Evolutionary conservation across 495 filamentous ascomycete genomes (phyloP), one percentile per base, ranked within the genome.

Genomic region (Annulohypoxylon bovei): DNA sequence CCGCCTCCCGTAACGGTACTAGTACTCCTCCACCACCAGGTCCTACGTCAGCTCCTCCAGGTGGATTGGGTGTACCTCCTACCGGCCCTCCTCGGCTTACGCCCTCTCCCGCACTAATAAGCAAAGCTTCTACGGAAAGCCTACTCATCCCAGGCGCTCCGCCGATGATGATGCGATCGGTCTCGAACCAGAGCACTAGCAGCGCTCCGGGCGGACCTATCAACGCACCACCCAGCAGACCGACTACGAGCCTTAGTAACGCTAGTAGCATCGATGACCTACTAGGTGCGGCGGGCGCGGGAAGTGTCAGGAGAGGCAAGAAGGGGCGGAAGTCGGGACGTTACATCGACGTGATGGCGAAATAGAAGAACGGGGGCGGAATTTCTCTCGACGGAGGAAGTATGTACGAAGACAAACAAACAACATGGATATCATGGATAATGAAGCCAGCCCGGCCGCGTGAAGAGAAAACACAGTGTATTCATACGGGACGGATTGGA

Each of bases 261-360:
- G 92, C 92, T 1, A 93, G 88, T 76, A 92, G 88, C 60, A 95
- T 97, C 67, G 93, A 97, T 74, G 93, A 97, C 75, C 81, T 97
- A 67, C 80, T 94, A 37, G 91, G 90, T 3, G 87, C 90, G 40
- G 87, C 93, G 7, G 81, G 82, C 28, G 87, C 87, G 20, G 86
- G 91, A 75, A 93, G n/a, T 16, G 39, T 42, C n/a, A 42, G 39
- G n/a, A 42, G 91, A 74, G 84, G 85, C 20, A 93, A 88, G 81
- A 90, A 89, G 75, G 86, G 86, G 71, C 92, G 92, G 83, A 97
- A 92, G 83, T 88, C 89, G 2, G 88, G 92, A 44, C 81, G 92
- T 27, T 98, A 98, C 85, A 87, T 98, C 22, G 94, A 98, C 85
- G 92, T 97, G 63, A 97, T 98, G 94, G 91, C 89, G 6, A 83